Evolutionary conservation across 257 asterid species (phyloP), one percentile per base, ranked within the genome.

Genomic region (Knoxia roxburghii): DNA sequence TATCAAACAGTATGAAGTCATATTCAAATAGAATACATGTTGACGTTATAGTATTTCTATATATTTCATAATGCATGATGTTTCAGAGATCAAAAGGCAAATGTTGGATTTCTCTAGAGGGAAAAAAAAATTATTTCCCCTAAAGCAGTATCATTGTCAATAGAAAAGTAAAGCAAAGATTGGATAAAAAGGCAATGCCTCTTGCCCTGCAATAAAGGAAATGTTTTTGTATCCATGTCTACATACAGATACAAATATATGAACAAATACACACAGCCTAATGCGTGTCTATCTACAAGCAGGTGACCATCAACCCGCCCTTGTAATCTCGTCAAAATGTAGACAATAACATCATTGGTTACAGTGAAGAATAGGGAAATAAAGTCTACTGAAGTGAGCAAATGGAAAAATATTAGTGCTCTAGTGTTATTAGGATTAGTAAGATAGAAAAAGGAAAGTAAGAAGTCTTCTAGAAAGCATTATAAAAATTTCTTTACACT

Each of bases 11-110:
- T 4, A 18, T 20, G 43, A 29, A 7, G 11, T 63, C 9, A 40
- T 48, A 32, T 14, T 51, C 32, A n/a, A 68, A 50, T 10, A 9
- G 6, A 46, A 17, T 26, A 29, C 21, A 64, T 20, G 21, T n/a
- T 26, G 51, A 48, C 21, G 65, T 23, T 20, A 51, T 33, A 15
- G 11, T 23, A 30, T 24, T 33, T 50, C 55, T 41, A 26, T 21
- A 29, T 66, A 24, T 18, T 20, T 39, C 5, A 32, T 17, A 61
- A 27, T 56, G 65, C 57, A 57, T 45, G 26, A 55, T 48, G 50
- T 37, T 68, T 69, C 26, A 26, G 35, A 27, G 21, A 45, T 20
- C 66, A 51, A 67, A 46, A 68, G 61, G 6, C 24, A 43, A 52
- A 23, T 7, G 37, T 49, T 33, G 53, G 62, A 53, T 51, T 63